Conservation (phyloP, 2,329 filamentous ascomycete species). For the Neocucurbitaria cava region DNA sequence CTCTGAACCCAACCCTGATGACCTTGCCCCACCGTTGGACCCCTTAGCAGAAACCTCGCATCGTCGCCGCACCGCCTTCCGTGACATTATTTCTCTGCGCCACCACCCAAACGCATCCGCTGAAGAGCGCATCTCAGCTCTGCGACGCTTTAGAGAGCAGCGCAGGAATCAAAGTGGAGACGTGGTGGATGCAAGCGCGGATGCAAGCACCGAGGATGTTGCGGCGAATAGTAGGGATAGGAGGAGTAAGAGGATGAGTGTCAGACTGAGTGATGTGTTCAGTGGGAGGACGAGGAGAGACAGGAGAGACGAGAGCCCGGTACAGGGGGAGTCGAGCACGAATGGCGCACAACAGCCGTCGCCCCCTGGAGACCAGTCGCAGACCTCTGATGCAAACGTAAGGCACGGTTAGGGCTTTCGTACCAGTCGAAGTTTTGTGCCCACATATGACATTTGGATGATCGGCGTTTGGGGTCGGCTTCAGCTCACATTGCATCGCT, state of each 20-base stretch:
- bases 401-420: neutral
- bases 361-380: neutral
- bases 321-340: neutral
- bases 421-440: neutral
- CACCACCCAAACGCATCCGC: constrained; percentile 49
- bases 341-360: neutral
- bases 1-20: constrained; percentile 36
- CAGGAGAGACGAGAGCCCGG: constrained; percentile 8
- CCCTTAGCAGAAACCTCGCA: constrained; percentile 34
- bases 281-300: constrained; percentile 22
- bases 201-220: constrained; percentile 29
- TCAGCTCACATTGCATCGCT: neutral
- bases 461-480: neutral
- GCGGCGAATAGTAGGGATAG: constrained; percentile 11
- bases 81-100: constrained; percentile 50
- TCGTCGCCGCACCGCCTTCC: constrained; percentile 45
- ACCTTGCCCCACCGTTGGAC: constrained; percentile 40
- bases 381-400: neutral
- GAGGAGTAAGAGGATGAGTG: constrained; percentile 36
- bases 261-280: constrained; percentile 36
- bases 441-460: neutral
- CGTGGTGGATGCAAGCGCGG: constrained; percentile 8
- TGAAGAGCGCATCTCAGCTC: constrained; percentile 53
- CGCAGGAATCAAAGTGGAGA: constrained; percentile 31
- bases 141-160: constrained; percentile 48